Base-by-base conservation (phyloP, 352 stramenopile species). In the Peronospora tabacina region DNA sequence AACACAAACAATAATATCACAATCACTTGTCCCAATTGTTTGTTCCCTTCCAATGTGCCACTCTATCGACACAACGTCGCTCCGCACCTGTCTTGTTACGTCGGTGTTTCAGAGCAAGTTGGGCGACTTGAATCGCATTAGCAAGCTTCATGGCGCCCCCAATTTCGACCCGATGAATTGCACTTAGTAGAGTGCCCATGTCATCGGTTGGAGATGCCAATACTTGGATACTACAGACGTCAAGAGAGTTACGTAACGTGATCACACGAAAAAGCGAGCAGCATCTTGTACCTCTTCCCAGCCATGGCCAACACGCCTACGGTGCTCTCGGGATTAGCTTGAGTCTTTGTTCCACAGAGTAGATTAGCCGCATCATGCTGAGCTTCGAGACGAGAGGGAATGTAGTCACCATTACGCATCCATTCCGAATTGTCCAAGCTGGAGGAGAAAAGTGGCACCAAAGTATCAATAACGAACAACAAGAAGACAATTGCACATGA, bases 371-470 rank as follows among this genome's bases (percentile, higher is more conserved):
- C 96, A 72, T 99, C 97, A 61, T 98, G 85, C 67, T 99, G 96
- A 5, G 96, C 95, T 60, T 99, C 95, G 44, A 99, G 75, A 45
- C 97, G 91, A 44, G 94, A 98, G 39, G 96, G 96, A 58, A 98
- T 89, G 82, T 98, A 99, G 73, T 99, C 97, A 35, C 96, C 96
- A 73, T 99, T 99, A 36, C 97, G 88, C 95, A 98, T 98, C 80
- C 86, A 98, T 70, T 98, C 93, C 55, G 92, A 98, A 66, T 96
- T 98, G 72, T 98, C 95, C 61, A 98, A 56, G 52, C 81, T 92
- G 46, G 12, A 40, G 28, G 33, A 11, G 16, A 44, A 19, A 44
- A 44, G 28, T 16, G 54, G 34, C 26, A 42, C 26, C 50, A 15
- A 48, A 58, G 8, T 12, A 43, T 42, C 43, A 38, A 48, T 43